phyloP scores from a whole-genome alignment of 179 eudicot species.

The Beta lomatogona region DNA sequence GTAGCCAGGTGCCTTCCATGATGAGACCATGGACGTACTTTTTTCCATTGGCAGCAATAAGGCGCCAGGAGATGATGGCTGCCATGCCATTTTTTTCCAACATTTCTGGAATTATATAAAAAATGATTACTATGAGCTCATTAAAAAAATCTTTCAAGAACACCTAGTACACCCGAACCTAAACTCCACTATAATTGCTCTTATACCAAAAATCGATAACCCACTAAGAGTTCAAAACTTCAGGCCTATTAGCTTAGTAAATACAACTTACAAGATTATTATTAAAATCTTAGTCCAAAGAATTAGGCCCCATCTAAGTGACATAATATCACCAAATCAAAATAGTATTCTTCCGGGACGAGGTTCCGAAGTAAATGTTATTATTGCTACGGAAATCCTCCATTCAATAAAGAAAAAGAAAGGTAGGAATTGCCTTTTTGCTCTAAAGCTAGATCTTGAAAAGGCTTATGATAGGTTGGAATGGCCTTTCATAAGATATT shows the following conservation, averaged over 20 bases:
- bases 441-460: background rate
- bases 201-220: background rate
- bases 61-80: background rate
- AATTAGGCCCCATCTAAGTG: background rate
- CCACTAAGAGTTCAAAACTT: background rate
- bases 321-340: background rate
- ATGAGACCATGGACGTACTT: background rate
- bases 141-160: too few relatives aligned
- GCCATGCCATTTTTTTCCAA: background rate
- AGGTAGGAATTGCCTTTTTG: background rate
- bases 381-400: background rate
- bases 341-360: background rate
- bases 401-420: background rate
- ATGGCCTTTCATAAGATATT: background rate
- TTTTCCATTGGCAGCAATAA: background rate
- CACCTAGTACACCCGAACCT: too few relatives aligned
- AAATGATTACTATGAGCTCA: too few relatives aligned
- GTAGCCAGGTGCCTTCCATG: background rate
- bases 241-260: slow-evolving; percentile 4
- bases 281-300: background rate
- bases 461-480: background rate
- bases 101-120: too few relatives aligned
- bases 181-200: background rate
- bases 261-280: background rate
- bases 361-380: background rate